Base-by-base conservation (phyloP, 148 eudicot genomes). In the Spergularia marina region DNA sequence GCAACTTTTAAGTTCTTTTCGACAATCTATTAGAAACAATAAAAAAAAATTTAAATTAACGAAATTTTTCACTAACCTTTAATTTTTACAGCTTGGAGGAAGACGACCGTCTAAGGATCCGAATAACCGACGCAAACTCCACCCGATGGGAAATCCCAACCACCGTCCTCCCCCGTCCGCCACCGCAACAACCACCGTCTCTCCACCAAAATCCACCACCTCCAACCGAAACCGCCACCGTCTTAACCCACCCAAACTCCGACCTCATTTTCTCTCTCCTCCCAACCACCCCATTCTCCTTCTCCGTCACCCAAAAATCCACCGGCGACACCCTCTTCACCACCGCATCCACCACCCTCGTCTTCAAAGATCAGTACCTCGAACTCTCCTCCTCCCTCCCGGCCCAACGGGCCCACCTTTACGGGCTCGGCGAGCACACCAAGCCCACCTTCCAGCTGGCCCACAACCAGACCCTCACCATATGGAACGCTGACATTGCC, bases 261-360 rank as follows among this genome's bases (percentile, higher is more conserved):
- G 90, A 89, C 87, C 86, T 91, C 63, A 67, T 66, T 18, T 94
- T 94, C 89, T 76, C 89, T 70, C 93, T 91, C 82, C 78, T 78
- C 81, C 73, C 78, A 83, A 85, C 91, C 76, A 84, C 85, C 51
- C 90, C 91, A 14, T 91, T 91, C 71, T 82, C 84, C 67, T 91
- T 91, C 90, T 23, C 93, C 74, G 62, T 94, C 73, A 23, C 75
- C 72, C 89, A 91, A 21, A 83, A 82, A 77, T 87, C 94, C 84
- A 79, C 89, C 79, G 70, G 68, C 25, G 89, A 88, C 66, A 59
- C 80, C 72, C 87, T 87, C 78, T 84, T 87, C 78, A 54, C 78
- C 79, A 20, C 89, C 70, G 25, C 77, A 4, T 79, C 85, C 3
- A 53, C 47, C 44, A 25, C 73, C 76, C 72, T 84, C 44, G 16